Base-by-base conservation (phyloP, 768 basidiomycete species). In the Boletales sp. region DNA sequence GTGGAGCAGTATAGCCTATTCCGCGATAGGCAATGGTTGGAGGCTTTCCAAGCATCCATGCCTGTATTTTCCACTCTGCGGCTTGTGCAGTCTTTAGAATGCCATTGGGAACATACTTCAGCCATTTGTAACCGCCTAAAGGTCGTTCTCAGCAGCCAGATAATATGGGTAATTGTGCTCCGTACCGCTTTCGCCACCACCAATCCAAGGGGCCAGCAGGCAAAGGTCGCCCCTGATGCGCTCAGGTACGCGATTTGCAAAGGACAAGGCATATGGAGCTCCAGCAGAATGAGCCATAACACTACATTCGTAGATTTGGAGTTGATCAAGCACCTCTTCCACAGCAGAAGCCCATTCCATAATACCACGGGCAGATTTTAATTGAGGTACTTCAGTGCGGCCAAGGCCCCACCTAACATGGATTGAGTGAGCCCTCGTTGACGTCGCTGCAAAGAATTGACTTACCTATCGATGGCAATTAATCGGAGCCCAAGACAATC, bases 31-130 rank as follows among this genome's bases (percentile, higher is more conserved):
- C 77, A 37, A 92, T 75, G 2, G 86, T 84, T 10, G 94, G 94
- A 15, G 92, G 90, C 61, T 97, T 97, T 56, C 95, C 96, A 30
- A 99, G 81, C 85, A 91, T 90, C 90, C 94, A 98, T 0, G 90
- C 89, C 62, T 96, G 93, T 40, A 98, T 75, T 67, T 88, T 92
- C 94, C 94, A 97, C 63, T 99, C 95, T 0, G 95, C 95, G 5
- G 93, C 90, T 67, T 95, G 94, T 1, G 94, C 95, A 0, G 94
- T 94, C 73, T 90, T 93, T 55, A 99, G 75, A 35, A 99, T 82
- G 28, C 89, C 84, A 53, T 89, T 90, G 1, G 95, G 95, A 7
- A 99, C 89, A 64, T 94, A 98, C 69, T 94, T 95, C 46, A 99
- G 78, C 93, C 94, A 97, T 63, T 87, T 94, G 72, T 96, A 97